These are phyloP conservation scores for Sambucus nigra DNA, from an alignment of 129 eudicot genomes.

Conservation along the genomic window DNA sequence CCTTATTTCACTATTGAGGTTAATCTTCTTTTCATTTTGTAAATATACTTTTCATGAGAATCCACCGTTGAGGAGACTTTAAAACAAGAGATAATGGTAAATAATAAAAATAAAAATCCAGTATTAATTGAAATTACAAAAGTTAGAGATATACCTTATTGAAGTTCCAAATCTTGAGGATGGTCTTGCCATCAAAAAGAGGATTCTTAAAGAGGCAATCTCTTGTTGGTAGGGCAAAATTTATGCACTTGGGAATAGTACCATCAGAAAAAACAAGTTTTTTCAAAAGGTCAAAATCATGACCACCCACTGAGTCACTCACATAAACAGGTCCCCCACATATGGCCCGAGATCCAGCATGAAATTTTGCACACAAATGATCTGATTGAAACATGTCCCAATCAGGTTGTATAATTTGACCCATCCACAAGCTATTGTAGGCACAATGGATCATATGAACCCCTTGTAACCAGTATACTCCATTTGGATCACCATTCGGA, in stretches of 20 bases:
- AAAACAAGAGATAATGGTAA: no score
- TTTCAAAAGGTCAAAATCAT: slow-evolving; percentile 38
- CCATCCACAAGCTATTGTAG: slow-evolving; percentile 53
- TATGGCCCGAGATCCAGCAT: slow-evolving; percentile 47
- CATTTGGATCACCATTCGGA: slow-evolving; percentile 51
- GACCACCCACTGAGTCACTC: slow-evolving; percentile 46
- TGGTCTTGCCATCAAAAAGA: slow-evolving; percentile 29
- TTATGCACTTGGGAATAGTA: slow-evolving; percentile 37
- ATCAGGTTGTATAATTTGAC: slow-evolving; percentile 45
- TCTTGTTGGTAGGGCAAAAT: slow-evolving; percentile 47
- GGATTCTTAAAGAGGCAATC: slow-evolving; percentile 55
- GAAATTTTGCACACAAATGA: slow-evolving; percentile 41
- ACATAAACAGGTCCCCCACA: slow-evolving; percentile 53
- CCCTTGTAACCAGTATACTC: slow-evolving; percentile 51
- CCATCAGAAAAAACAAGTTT: slow-evolving; percentile 44
- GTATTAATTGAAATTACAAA: neutral
- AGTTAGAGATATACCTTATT: slow-evolving; percentile 29
- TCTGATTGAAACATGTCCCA: slow-evolving; percentile 63
- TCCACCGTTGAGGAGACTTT: no score
- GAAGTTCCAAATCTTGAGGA: slow-evolving; percentile 53
- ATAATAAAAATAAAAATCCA: no score
- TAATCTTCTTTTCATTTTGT: no score
- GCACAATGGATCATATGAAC: slow-evolving; percentile 54
- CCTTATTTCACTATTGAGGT: no score
- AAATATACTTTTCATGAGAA: no score